Evolutionary conservation across 805 yeast species (phyloP).

Genomic region (Hanseniaspora meyeri): DNA sequence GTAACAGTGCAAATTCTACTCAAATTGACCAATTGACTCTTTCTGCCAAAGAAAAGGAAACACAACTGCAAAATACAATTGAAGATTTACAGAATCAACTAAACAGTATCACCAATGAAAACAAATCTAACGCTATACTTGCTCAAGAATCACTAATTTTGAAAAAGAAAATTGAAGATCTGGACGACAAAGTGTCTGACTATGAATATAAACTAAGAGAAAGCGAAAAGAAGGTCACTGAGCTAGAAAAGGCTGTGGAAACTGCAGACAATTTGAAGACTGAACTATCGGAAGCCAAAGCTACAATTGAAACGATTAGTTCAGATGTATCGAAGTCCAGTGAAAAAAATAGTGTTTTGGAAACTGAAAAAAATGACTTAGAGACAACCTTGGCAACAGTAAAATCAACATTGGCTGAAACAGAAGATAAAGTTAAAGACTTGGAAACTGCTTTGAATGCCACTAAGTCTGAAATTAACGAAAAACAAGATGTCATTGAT

Average conservation of each 20-base stretch:
- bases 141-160: constrained; percentile 13
- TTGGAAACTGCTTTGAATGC: constrained; percentile 19
- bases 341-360: neutral
- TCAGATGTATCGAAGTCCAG: neutral
- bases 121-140: neutral
- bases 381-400: neutral
- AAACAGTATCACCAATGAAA: neutral
- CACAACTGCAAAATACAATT: neutral
- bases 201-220: constrained; percentile 1
- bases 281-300: constrained; percentile 15
- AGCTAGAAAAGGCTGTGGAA: neutral
- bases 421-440: neutral
- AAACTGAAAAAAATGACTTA: neutral
- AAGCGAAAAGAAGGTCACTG: neutral
- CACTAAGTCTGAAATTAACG: neutral
- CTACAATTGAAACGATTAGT: neutral
- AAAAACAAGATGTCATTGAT: neutral
- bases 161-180: constrained; percentile 24
- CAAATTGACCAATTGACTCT: constrained; percentile 24
- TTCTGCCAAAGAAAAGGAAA: constrained; percentile 1
- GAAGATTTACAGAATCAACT: neutral
- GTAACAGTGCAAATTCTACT: constrained; percentile 24
- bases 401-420: neutral
- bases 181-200: constrained; percentile 15
- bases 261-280: neutral